These are phyloP conservation scores for Excoecaria agallocha DNA, from an alignment of 345 rosid species.

Conservation along the genomic window DNA sequence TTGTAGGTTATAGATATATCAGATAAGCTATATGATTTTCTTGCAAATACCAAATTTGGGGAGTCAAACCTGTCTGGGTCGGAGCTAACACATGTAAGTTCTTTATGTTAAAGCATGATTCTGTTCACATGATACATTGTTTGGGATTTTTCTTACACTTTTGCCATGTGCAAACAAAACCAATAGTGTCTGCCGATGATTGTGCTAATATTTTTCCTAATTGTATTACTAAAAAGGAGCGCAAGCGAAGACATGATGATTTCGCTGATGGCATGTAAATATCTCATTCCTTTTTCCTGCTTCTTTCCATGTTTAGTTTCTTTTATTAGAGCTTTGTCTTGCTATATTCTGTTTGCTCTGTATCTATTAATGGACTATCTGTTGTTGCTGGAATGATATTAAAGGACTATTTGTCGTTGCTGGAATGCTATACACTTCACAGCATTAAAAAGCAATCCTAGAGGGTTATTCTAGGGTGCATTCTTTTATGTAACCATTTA, in stretches of 20 bases:
- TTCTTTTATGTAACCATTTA: neutral
- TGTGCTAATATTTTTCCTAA: conserved; percentile 14
- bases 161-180: conserved; percentile 40
- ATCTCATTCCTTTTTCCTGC: neutral
- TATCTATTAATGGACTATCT: neutral
- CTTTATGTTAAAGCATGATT: conserved; percentile 4
- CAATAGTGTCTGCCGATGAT: conserved; percentile 34
- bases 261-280: conserved; percentile 40
- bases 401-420: conserved; percentile 3
- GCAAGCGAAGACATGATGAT: conserved; percentile 45
- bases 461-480: neutral
- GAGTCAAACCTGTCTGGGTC: conserved; percentile 36
- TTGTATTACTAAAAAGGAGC: conserved; percentile 30
- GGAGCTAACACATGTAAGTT: conserved; percentile 50
- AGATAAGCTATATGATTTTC: conserved; percentile 51
- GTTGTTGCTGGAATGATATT: too few species aligned
- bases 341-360: neutral
- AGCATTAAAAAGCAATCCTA: neutral
- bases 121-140: neutral
- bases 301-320: neutral
- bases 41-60: conserved; percentile 45
- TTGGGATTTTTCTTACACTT: neutral
- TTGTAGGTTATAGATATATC: conserved; percentile 66
- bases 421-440: neutral
- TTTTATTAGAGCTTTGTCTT: neutral